Conservation (phyloP, 2,329 filamentous ascomycete genomes). For the Colletotrichum sublineola region DNA sequence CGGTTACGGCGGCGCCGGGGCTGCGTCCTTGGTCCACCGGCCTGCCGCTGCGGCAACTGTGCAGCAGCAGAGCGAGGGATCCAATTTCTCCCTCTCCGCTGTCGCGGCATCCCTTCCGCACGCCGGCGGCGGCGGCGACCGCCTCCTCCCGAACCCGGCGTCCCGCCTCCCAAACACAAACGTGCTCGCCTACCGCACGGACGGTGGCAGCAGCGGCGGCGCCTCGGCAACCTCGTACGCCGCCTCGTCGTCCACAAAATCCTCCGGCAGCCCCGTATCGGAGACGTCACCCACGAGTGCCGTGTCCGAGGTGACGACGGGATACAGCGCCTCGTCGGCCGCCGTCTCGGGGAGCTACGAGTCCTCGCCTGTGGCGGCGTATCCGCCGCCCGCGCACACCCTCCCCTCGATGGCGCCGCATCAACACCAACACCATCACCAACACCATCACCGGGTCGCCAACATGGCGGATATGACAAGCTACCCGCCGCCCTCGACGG, state of each 20-base stretch:
- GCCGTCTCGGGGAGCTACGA: constrained; percentile 18
- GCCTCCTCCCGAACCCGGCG: constrained; percentile 53
- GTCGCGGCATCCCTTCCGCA: constrained; percentile 57
- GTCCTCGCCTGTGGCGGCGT: constrained; percentile 28
- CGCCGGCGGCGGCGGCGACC: constrained; percentile 48
- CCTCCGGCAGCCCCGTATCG: constrained; percentile 15
- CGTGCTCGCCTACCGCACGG: constrained; percentile 43
- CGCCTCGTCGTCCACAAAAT: constrained; percentile 24
- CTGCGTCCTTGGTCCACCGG: constrained; percentile 52
- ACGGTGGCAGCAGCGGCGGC: background rate
- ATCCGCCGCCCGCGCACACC: constrained; percentile 28
- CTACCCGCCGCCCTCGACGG: constrained; percentile 36
- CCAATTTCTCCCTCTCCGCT: constrained; percentile 57
- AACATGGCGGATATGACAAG: constrained; percentile 20
- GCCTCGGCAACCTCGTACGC: constrained; percentile 10
- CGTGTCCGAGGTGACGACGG: constrained; percentile 20
- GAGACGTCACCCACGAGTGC: constrained; percentile 35
- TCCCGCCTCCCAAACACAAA: constrained; percentile 51
- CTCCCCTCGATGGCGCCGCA: constrained; percentile 35
- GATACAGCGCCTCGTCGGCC: constrained; percentile 19
- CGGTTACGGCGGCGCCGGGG: constrained; percentile 48
- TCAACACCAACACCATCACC: background rate
- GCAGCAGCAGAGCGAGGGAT: constrained; percentile 47
- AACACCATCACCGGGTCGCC: constrained; percentile 25
- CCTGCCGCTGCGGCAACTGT: constrained; percentile 45